phyloP scores from a whole-genome alignment of 345 rosid species.

The Moringa oleifera region DNA sequence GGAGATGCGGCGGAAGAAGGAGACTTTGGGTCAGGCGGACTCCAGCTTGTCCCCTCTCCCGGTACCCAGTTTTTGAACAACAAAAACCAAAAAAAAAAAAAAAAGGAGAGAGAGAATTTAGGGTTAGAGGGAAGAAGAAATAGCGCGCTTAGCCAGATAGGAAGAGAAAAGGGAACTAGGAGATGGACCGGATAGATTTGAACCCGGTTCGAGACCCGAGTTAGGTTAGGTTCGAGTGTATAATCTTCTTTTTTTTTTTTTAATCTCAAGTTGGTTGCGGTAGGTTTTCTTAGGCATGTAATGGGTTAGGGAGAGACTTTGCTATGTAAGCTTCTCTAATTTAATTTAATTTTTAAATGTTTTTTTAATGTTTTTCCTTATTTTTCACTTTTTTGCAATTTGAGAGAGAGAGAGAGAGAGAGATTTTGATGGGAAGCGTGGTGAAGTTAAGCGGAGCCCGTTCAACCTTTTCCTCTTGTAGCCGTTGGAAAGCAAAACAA shows the following conservation, averaged over 20 bases:
- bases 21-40: constrained; percentile 26
- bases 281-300: constrained; percentile 30
- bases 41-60: constrained; percentile 24
- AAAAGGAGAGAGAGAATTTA: neutral
- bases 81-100: constrained; percentile 5
- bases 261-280: constrained; percentile 19
- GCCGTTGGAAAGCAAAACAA: constrained; percentile 35
- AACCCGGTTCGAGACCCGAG: constrained; percentile 13
- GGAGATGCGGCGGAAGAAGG: constrained; percentile 73
- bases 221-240: constrained; percentile 20
- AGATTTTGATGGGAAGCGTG: neutral
- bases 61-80: constrained; percentile 56
- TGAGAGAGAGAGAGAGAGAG: neutral
- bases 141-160: too few relatives aligned
- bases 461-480: constrained; percentile 9
- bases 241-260: constrained; percentile 17
- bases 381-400: neutral
- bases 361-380: too few relatives aligned
- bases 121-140: neutral
- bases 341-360: neutral
- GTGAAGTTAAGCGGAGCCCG: neutral
- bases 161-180: neutral
- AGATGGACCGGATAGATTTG: constrained; percentile 3
- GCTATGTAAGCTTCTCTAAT: constrained; percentile 1
- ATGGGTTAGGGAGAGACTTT: constrained; percentile 27